Base-by-base conservation (phyloP, 495 filamentous ascomycete species). In the Glarea lozoyensis region DNA sequence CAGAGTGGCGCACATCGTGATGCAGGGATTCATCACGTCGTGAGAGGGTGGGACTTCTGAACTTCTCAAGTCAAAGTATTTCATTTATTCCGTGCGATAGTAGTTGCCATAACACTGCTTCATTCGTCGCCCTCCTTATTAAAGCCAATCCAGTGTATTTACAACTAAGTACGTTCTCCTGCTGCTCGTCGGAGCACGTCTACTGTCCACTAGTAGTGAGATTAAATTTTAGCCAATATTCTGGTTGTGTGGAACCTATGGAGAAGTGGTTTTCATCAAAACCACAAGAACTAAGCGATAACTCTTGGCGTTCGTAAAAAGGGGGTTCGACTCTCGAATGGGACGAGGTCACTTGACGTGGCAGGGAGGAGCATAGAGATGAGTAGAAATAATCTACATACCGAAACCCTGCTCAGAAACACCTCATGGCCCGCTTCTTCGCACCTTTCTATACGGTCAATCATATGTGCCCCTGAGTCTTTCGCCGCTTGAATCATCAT, bases 181-280 rank as follows among this genome's bases (percentile, higher is more conserved):
- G 52, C 52, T 10, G 52, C 52, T 37, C 52, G 32, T 16, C 48
- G 20, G 9, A 55, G 32, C 44, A 55, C 52, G 11, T 51, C 45
- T 9, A 50, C 41, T 12, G 48, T 52, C 48, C 48, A 51, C 35
- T 55, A 41, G n/a, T 29, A 18, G 12, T 16, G 17, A 15, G 5
- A 35, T 6, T 6, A 7, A 21, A n/a, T 20, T 16, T 37, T 37
- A 37, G 35, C 18, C 9, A 10, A 9, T 6, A 35, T 35, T 5
- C 17, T 35, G 32, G 32, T 15, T 10, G 17, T 35, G 32, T 16
- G 7, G 6, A 11, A 16, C 10, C 5, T 9, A 9, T 9, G 32
- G 12, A 19, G 21, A 40, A 40, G 37, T 17, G 11, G 13, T 12
- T 12, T 10, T 11, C 16, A 10, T 37, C 20, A 5, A 37, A 16